Evolutionary conservation across 2,329 filamentous ascomycete species (phyloP), one percentile per base, ranked within the genome.

Genomic region (Microdochium nivale): DNA sequence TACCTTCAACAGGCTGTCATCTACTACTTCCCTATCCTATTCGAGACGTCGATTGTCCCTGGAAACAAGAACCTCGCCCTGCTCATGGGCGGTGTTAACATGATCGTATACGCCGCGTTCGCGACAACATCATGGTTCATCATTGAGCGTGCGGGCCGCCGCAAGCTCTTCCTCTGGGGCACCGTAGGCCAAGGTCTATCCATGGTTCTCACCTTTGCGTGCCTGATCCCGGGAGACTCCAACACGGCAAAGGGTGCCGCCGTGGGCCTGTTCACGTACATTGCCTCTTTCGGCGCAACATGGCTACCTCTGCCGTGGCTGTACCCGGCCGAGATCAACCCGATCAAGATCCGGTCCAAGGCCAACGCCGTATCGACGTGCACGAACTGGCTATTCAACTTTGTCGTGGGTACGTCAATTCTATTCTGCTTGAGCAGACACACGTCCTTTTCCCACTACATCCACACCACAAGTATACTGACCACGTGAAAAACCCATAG

Each of bases 261-360:
- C 1, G 81, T 85, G 2, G 83, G 83, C 52, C 67, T 87, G 13
- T 87, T 87, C 67, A 76, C 81, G 2, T 87, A 86, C 66, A 87
- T 87, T 59, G 80, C 81, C 3, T 83, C 81, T 51, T 87, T 86
- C 56, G 84, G 83, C 32, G 81, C 82, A 0, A 82, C 80, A 1
- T 84, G 80, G 76, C 63, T 85, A 7, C 81, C 82, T 16, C 72
- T 84, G 24, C 82, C 82, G 1, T 86, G 81, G 80, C 58, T 80
- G 58, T 78, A 77, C 55, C 73, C 78, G 1, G 77, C 78, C 43
- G 75, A 80, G 56, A 70, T 80, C 54, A 79, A 79, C 61, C 72
- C 74, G 0, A 66, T 77, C 49, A 70, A 73, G 61, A 76, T 70
- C 16, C 62, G 73, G 13, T 68, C 67, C 3, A 74, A 74, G 62